Conservation (phyloP, 805 yeast genomes). For the Teunomyces pallodes region DNA sequence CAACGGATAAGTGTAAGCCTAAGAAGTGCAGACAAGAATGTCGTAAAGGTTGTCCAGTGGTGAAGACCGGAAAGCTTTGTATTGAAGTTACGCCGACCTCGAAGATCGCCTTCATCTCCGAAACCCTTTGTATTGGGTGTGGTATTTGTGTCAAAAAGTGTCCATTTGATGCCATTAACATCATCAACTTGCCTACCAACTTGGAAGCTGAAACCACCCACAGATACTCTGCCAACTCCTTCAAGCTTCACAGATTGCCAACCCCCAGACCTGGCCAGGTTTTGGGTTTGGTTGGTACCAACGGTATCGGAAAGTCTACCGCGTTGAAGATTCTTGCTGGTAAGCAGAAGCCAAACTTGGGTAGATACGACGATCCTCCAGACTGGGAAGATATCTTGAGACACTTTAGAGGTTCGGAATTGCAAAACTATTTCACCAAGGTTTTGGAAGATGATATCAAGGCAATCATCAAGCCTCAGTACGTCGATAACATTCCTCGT, state of each 20-base stretch:
- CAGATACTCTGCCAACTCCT: conserved; percentile 96
- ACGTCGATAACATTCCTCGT: conserved; percentile 95
- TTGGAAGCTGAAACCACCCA: conserved; percentile 91
- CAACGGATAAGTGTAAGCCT: conserved; percentile 93
- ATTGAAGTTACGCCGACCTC: conserved; percentile 90
- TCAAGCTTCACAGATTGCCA: conserved; percentile 94
- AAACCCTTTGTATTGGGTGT: conserved; percentile 94
- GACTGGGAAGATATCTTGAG: conserved; percentile 93
- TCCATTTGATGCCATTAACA: conserved; percentile 95
- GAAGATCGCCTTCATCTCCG: conserved; percentile 93
- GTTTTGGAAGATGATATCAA: conserved; percentile 90
- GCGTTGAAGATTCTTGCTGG: conserved; percentile 96
- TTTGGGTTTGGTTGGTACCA: conserved; percentile 94
- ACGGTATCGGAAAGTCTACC: conserved; percentile 98
- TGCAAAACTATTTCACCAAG: conserved; percentile 94
- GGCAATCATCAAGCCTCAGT: conserved; percentile 98
- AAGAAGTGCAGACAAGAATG: conserved; percentile 99
- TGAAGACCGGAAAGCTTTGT: conserved; percentile 95
- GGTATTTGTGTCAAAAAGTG: conserved; percentile 99
- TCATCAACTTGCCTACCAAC: conserved; percentile 94
- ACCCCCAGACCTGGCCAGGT: conserved; percentile 99
- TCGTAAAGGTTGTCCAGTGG: conserved; percentile 95
- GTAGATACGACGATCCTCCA: conserved; percentile 92
- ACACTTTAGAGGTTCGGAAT: conserved; percentile 94
- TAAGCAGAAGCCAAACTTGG: conserved; percentile 95